phyloP scores from a whole-genome alignment of 2,329 filamentous ascomycete species.

The Aulographum hederae region DNA sequence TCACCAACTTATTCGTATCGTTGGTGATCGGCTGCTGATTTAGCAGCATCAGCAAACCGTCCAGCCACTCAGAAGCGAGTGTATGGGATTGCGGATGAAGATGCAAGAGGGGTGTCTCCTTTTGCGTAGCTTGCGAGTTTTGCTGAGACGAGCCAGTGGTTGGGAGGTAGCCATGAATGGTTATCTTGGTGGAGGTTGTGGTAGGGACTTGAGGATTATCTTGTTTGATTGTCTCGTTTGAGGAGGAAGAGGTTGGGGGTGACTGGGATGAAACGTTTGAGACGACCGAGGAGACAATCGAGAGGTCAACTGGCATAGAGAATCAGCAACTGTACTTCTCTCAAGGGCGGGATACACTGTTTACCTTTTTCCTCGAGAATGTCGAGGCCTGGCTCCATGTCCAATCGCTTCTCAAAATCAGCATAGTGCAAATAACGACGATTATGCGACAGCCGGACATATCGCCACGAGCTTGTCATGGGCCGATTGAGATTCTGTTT shows the following conservation, averaged over 20 bases:
- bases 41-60: constrained; percentile 84
- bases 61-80: constrained; percentile 87
- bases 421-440: constrained; percentile 77
- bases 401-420: constrained; percentile 51
- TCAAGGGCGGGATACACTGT: too few relatives aligned
- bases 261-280: constrained; percentile 65
- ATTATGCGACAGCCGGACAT: constrained; percentile 78
- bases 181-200: constrained; percentile 59
- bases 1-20: constrained; percentile 80
- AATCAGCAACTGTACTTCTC: constrained; percentile 7
- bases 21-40: constrained; percentile 94
- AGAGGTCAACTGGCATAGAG: constrained; percentile 76
- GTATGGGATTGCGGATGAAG: constrained; percentile 66
- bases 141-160: constrained; percentile 6
- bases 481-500: constrained; percentile 22
- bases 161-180: constrained; percentile 56
- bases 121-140: constrained; percentile 10
- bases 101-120: constrained; percentile 63
- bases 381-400: constrained; percentile 53
- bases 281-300: constrained; percentile 77
- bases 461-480: constrained; percentile 50
- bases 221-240: too few relatives aligned
- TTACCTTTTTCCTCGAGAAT: constrained; percentile 57
- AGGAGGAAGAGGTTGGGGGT: constrained; percentile 27
- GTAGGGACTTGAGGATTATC: constrained; percentile 14